Evolutionary conservation across 1,284 basidiomycete genomes (phyloP).

Genomic region (Ganoderma boninense): DNA sequence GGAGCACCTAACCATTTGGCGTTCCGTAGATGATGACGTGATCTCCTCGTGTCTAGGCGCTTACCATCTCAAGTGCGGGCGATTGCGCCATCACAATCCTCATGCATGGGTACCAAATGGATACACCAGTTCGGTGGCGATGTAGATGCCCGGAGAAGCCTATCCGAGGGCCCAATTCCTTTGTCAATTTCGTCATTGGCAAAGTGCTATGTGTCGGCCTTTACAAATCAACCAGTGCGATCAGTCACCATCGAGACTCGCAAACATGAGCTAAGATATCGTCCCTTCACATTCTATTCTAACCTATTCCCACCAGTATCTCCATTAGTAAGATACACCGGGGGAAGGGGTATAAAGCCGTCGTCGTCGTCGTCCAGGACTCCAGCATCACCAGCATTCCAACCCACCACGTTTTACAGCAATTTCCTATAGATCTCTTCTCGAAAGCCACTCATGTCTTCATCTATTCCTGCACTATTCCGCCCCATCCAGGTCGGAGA

Average conservation of each 20-base stretch:
- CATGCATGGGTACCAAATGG: neutral
- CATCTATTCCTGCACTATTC: conserved; percentile 46
- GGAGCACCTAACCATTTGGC: neutral
- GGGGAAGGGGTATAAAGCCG: neutral
- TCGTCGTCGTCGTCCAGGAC: neutral
- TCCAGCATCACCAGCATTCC: neutral
- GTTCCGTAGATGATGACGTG: neutral
- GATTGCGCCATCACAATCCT: neutral
- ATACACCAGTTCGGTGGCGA: neutral
- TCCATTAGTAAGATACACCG: neutral
- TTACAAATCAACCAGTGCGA: neutral
- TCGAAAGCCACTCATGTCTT: neutral
- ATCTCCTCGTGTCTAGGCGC: neutral
- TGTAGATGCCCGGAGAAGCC: neutral
- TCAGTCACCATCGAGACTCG: too few species aligned
- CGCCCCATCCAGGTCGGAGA: conserved; percentile 53
- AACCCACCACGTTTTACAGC: too few species aligned
- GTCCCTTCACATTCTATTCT: neutral
- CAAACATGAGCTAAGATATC: neutral
- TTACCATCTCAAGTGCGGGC: neutral
- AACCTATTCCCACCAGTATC: neutral
- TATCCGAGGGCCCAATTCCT: neutral
- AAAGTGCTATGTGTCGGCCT: too few species aligned
- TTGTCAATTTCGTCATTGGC: neutral
- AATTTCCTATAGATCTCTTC: too few species aligned